Evolutionary conservation across 2,329 filamentous ascomycete genomes (phyloP).

Genomic region (Amauroascus niger): DNA sequence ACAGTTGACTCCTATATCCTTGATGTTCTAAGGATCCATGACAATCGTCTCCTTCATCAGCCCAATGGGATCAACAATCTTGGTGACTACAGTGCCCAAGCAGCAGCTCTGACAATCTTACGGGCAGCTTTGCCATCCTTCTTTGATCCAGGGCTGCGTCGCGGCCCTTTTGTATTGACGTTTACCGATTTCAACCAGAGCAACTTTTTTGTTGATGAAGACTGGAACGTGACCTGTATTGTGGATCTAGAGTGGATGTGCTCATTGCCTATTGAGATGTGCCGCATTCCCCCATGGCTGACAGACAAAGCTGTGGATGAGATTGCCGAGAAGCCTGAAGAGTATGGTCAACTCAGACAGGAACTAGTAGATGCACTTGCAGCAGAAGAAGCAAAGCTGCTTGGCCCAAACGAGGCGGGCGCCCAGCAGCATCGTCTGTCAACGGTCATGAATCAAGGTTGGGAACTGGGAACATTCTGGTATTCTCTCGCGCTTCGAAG

Average conservation of each 20-base stretch:
- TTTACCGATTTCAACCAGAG: slow-evolving; percentile 27
- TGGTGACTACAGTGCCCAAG: neutral
- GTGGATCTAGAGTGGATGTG: slow-evolving; percentile 31
- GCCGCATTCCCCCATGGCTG: slow-evolving; percentile 26
- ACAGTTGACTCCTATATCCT: slow-evolving; percentile 22
- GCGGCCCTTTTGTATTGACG: slow-evolving; percentile 26
- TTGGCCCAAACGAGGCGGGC: too few species aligned
- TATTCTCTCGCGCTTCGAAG: slow-evolving; percentile 9
- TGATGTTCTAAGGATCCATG: slow-evolving; percentile 23
- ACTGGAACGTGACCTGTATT: slow-evolving; percentile 28
- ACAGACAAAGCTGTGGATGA: slow-evolving; percentile 16
- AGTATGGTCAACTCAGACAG: slow-evolving; percentile 13
- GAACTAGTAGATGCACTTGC: slow-evolving; percentile 20
- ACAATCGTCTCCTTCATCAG: slow-evolving; percentile 24
- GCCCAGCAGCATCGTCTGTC: neutral
- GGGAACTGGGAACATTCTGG: slow-evolving; percentile 10
- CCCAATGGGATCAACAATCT: slow-evolving; percentile 19
- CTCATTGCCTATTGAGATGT: slow-evolving; percentile 25
- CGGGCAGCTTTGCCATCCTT: slow-evolving; percentile 22
- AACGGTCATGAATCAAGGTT: slow-evolving; percentile 11
- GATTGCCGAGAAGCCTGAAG: slow-evolving; percentile 14
- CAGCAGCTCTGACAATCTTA: slow-evolving; percentile 24
- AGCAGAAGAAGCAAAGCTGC: slow-evolving; percentile 17
- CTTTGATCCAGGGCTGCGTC: neutral
- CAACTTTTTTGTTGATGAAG: slow-evolving; percentile 29